Base-by-base conservation (phyloP, 1,284 basidiomycete genomes). In the Prillingera fragicola region DNA sequence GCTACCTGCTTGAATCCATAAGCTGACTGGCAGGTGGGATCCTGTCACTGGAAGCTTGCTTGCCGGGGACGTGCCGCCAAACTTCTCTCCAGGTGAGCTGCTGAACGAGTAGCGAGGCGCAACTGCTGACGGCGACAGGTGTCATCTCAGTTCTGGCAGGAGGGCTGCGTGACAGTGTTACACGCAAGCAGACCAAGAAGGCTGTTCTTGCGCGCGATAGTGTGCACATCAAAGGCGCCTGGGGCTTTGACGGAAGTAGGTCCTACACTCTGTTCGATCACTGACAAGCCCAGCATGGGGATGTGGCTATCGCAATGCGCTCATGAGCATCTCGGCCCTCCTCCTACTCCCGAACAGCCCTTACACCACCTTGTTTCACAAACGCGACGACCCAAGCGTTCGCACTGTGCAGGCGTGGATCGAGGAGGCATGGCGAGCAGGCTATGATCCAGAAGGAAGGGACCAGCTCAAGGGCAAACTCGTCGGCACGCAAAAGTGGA, bases 271-370 rank as follows among this genome's bases (percentile, higher is more conserved):
- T n/a, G n/a, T 1, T 36, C 12, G 10, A 10, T 21, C 13, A 26
- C 8, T 21, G 5, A 7, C 35, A 4, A 39, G 31, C 48, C 6
- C 26, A 63, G 60, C 59, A 6, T 72, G 70, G 69, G 69, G 70
- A 12, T 73, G 71, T 45, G 69, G 70, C 14, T 90, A 91, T 63
- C 82, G 87, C 24, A 91, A 90, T 62, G 88, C 84, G 57, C 57
- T 87, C 44, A 91, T 92, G 84, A 74, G 77, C 4, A 87, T 87
- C 52, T 75, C 84, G 1, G 77, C 80, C 5, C 74, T 91, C 14
- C 41, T 43, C 17, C 78, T 85, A 73, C 75, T 75, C 33, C 35
- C 55, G 7, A 21, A 51, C 4, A 54, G 58, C 3, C 31, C 41
- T 2, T 63, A 66, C 43, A 37, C 39, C 9, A 15, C 43, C 3